These are phyloP conservation scores for Nannochloropsis granulata DNA, from an alignment of 108 stramenopile genomes.

Conservation along the genomic window DNA sequence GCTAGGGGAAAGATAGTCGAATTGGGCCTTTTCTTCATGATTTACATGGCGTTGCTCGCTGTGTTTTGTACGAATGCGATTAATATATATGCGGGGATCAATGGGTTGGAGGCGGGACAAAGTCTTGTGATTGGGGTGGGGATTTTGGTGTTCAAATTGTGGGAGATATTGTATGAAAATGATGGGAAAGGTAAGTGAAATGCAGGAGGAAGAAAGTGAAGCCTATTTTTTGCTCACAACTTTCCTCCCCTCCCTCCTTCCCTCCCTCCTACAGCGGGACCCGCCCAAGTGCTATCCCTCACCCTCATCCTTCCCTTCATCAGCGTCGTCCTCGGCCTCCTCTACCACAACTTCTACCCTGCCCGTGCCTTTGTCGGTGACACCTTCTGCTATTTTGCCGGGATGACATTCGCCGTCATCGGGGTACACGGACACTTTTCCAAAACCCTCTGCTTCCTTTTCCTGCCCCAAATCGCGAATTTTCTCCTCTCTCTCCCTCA, in stretches of 20 bases:
- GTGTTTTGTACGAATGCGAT: constrained; percentile 99
- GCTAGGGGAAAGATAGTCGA: neutral
- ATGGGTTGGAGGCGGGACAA: constrained; percentile 95
- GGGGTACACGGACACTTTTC: constrained; percentile 74
- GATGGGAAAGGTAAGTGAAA: neutral
- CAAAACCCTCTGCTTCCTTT: constrained; percentile 87
- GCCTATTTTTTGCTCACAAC: constrained; percentile 4
- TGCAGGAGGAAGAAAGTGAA: neutral
- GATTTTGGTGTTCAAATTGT: constrained; percentile 39
- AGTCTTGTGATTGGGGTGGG: constrained; percentile 65
- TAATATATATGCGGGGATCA: constrained; percentile 98
- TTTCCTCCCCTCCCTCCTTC: neutral
- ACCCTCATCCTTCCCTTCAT: constrained; percentile 8
- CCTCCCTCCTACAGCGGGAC: neutral
- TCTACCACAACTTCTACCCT: constrained; percentile 49
- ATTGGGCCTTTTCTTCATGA: constrained; percentile 46
- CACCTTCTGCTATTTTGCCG: constrained; percentile 96
- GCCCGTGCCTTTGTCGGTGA: constrained; percentile 92
- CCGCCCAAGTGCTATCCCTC: neutral
- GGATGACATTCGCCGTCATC: constrained; percentile 81
- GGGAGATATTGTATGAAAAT: constrained; percentile 7
- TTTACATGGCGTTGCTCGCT: constrained; percentile 90
- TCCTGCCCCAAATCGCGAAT: constrained; percentile 90
- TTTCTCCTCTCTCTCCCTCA: constrained; percentile 89
- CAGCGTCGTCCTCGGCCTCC: neutral